Evolutionary conservation across 768 basidiomycete genomes (phyloP).

Genomic region (Leccinum ochraceum): DNA sequence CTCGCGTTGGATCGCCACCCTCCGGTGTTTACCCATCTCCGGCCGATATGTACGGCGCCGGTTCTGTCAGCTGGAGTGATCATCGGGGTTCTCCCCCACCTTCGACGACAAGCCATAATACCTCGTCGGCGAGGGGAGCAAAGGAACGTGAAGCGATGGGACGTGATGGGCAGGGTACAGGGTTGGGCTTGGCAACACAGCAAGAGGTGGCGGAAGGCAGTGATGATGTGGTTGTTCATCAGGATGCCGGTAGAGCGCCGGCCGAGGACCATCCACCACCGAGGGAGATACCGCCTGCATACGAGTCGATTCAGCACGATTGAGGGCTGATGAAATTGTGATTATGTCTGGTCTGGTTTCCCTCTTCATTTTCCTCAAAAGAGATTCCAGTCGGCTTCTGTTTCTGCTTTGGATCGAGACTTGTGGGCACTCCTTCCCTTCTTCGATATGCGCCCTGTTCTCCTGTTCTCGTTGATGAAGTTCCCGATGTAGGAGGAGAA

Average conservation of each 20-base stretch:
- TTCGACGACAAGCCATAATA: constrained; percentile 20
- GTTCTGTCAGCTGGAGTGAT: constrained; percentile 21
- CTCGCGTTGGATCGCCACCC: constrained; percentile 1
- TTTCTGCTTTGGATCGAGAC: neutral
- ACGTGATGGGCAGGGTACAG: constrained; percentile 16
- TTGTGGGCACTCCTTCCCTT: neutral
- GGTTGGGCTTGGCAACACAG: constrained; percentile 23
- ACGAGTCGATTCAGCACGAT: constrained; percentile 29
- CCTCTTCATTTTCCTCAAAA: neutral
- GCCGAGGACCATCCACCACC: constrained; percentile 18
- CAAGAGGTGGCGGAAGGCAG: constrained; percentile 23
- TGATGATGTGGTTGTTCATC: constrained; percentile 28
- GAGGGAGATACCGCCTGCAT: constrained; percentile 31
- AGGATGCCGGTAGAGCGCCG: constrained; percentile 29
- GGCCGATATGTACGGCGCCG: constrained; percentile 13
- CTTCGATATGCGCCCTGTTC: neutral
- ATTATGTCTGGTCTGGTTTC: neutral
- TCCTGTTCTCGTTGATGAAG: neutral
- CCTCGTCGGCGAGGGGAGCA: constrained; percentile 13
- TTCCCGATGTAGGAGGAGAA: neutral
- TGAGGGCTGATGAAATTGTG: constrained; percentile 1
- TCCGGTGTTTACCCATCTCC: constrained; percentile 7
- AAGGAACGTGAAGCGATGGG: constrained; percentile 30
- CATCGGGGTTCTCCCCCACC: constrained; percentile 26
- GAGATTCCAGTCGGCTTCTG: neutral